A percentile compares a stretch with the other conserved stretches of the same genome.
Evolutionary conservation across 2,329 filamentous ascomycete species (phyloP).

Genomic region (Biscogniauxia mediterranea): DNA sequence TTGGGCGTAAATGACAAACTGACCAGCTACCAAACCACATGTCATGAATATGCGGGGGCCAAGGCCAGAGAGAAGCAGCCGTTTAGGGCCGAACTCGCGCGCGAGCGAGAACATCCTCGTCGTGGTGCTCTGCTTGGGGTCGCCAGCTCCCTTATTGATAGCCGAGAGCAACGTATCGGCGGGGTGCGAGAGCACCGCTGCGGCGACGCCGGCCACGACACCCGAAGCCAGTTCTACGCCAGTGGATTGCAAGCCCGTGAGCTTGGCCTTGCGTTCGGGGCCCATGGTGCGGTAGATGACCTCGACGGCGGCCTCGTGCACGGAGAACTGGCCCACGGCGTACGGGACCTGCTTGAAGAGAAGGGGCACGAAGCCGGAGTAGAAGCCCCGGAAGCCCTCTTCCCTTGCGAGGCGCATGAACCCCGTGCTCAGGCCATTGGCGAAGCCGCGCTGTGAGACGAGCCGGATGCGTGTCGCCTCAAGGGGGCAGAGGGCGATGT

Average conservation of each 20-base stretch:
- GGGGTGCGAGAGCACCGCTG: conserved; percentile 84
- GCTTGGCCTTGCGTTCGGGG: conserved; percentile 60
- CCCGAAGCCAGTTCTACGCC: conserved; percentile 83
- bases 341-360: conserved; percentile 90
- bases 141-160: conserved; percentile 55
- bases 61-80: conserved; percentile 46
- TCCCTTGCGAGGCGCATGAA: conserved; percentile 73
- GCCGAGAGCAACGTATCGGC: conserved; percentile 65
- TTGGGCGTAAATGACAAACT: conserved; percentile 56
- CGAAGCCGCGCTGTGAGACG: conserved; percentile 78
- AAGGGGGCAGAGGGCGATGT: conserved; percentile 83
- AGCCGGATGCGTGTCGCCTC: conserved; percentile 79
- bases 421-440: conserved; percentile 66
- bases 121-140: conserved; percentile 46
- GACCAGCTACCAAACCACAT: conserved; percentile 49
- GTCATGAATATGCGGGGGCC: conserved; percentile 54
- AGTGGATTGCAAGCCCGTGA: conserved; percentile 72
- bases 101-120: conserved; percentile 52
- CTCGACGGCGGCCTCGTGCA: conserved; percentile 86
- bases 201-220: conserved; percentile 83
- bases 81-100: conserved; percentile 48
- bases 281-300: conserved; percentile 69
- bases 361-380: conserved; percentile 85
- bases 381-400: conserved; percentile 80
- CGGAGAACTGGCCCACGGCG: conserved; percentile 92